These are phyloP conservation scores for Nicotiana tabacum DNA, from an alignment of 257 asterid genomes.

Conservation along the genomic window DNA sequence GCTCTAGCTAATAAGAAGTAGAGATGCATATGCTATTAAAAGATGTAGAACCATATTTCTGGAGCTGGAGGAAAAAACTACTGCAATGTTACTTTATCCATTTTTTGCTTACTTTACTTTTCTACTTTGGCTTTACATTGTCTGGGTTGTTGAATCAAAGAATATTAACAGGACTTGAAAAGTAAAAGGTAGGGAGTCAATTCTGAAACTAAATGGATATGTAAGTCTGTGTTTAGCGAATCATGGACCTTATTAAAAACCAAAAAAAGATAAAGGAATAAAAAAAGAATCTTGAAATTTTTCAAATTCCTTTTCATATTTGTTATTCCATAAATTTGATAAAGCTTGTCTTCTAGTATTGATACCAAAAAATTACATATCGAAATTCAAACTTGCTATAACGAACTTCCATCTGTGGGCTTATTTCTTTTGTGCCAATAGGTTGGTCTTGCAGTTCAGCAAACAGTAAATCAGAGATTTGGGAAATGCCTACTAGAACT, in stretches of 20 bases:
- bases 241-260: background rate
- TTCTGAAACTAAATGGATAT: background rate
- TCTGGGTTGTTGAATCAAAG: background rate
- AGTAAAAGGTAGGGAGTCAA: background rate
- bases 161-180: background rate
- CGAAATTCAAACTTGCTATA: background rate
- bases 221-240: background rate
- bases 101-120: background rate
- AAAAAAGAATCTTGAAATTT: background rate
- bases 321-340: background rate
- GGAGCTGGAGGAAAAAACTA: background rate
- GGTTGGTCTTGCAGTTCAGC: slow-evolving; percentile 96
- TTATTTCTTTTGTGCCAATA: slow-evolving; percentile 21
- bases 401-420: background rate
- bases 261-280: background rate
- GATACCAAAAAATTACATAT: background rate
- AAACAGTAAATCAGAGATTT: slow-evolving; percentile 74
- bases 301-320: background rate
- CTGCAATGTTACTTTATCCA: background rate
- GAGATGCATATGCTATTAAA: background rate
- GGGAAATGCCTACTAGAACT: slow-evolving; percentile 92
- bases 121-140: background rate
- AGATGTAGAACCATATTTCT: background rate
- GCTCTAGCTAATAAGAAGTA: background rate
- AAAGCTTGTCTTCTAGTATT: background rate